These are phyloP conservation scores for Coelastrella sp. DNA, from an alignment of 139 green algal genomes.

Conservation along the genomic window DNA sequence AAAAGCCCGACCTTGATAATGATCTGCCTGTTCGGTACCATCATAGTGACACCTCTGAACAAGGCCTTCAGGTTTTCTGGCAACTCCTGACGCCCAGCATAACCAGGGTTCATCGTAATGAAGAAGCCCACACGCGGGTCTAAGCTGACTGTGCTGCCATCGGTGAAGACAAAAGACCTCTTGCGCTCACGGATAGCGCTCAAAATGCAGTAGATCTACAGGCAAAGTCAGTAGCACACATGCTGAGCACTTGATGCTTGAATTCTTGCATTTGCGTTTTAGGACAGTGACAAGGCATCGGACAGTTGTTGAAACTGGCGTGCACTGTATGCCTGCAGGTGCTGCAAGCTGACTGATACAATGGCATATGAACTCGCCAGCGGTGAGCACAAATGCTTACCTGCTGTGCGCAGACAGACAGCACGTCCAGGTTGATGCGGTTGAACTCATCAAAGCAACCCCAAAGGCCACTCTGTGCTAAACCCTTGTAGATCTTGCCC, in stretches of 20 bases:
- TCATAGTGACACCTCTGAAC: conserved; percentile 98
- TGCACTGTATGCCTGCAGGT: too few species aligned
- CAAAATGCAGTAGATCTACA: conserved; percentile 94
- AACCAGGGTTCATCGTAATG: conserved; percentile 94
- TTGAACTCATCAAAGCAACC: conserved; percentile 99
- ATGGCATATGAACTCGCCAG: too few species aligned
- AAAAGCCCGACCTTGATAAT: conserved; percentile 89
- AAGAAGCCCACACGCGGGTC: conserved; percentile 96
- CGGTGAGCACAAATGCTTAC: conserved; percentile 42
- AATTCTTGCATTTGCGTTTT: background rate
- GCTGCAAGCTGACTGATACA: too few species aligned
- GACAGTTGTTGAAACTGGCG: too few species aligned
- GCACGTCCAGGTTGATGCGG: conserved; percentile 98
- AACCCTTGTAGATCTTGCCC: conserved; percentile 98
- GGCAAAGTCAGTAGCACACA: background rate
- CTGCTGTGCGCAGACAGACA: conserved; percentile 97
- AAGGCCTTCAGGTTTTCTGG: conserved; percentile 98
- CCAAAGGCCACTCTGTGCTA: conserved; percentile 96
- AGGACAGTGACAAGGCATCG: too few species aligned
- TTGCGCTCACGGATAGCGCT: conserved; percentile 93
- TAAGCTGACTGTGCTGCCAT: conserved; percentile 87
- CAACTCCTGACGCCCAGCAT: conserved; percentile 95
- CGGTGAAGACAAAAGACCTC: conserved; percentile 95
- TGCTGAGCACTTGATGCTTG: background rate
- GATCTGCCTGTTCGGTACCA: conserved; percentile 97